phyloP scores from a whole-genome alignment of 495 filamentous ascomycete genomes.

The Saxophila tyrrhenica region DNA sequence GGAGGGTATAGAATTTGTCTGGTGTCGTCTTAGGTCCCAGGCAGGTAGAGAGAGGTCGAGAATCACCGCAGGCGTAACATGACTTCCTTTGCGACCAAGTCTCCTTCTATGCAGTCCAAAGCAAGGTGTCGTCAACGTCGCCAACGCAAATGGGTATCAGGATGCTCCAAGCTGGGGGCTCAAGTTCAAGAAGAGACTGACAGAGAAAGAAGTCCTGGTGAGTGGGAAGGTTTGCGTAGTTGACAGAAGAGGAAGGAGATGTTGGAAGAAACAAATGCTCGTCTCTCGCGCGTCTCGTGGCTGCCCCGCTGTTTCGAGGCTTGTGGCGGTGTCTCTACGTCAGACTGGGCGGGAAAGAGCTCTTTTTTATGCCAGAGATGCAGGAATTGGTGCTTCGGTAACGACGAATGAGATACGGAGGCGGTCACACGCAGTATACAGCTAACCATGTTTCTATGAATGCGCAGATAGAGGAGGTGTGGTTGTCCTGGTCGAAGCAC shows the following conservation, averaged over 20 bases:
- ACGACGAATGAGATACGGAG: too few relatives aligned
- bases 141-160: background rate
- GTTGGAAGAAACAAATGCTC: background rate
- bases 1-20: slow-evolving; percentile 8
- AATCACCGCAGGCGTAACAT: background rate
- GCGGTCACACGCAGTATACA: too few relatives aligned
- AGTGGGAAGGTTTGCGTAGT: background rate
- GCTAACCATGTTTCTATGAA: too few relatives aligned
- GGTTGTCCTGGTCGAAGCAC: too few relatives aligned
- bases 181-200: background rate
- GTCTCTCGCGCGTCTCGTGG: background rate
- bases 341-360: too few relatives aligned
- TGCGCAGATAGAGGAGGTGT: too few relatives aligned
- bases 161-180: background rate
- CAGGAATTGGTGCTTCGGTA: too few relatives aligned
- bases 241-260: background rate
- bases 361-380: too few relatives aligned
- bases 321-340: background rate
- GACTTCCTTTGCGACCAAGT: background rate
- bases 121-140: background rate
- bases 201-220: background rate
- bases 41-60: too few relatives aligned
- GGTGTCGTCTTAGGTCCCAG: background rate
- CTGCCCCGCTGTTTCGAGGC: background rate
- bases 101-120: background rate